Conservation (phyloP, 2,329 filamentous ascomycete species). For the Pseudofabraea citricarpa region DNA sequence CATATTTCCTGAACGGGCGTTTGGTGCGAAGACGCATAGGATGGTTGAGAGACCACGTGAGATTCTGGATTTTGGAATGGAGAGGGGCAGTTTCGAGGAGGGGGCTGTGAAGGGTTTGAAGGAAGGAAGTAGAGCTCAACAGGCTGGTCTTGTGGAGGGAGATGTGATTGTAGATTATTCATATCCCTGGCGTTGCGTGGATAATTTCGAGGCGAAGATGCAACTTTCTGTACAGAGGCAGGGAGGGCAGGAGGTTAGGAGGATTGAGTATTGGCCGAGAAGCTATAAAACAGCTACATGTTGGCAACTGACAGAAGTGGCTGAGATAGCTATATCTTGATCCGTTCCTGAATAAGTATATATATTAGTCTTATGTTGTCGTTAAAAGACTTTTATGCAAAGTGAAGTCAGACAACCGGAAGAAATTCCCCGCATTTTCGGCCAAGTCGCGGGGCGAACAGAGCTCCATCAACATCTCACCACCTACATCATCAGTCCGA, state of each 20-base stretch:
- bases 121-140: slow-evolving; percentile 15
- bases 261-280: background rate
- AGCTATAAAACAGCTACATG: background rate
- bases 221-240: slow-evolving; percentile 13
- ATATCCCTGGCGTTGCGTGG: slow-evolving; percentile 17
- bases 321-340: too few species aligned
- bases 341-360: too few species aligned
- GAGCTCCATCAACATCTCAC: background rate
- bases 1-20: slow-evolving; percentile 10
- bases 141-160: slow-evolving; percentile 18
- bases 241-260: slow-evolving; percentile 4
- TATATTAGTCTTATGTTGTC: too few species aligned
- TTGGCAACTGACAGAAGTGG: background rate
- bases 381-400: background rate
- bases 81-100: slow-evolving; percentile 13
- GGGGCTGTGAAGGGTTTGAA: slow-evolving; percentile 14
- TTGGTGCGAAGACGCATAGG: slow-evolving; percentile 12
- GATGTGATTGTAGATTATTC: slow-evolving; percentile 15
- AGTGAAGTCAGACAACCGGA: too few species aligned
- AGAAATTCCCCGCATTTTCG: background rate
- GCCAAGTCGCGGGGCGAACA: background rate
- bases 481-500: slow-evolving; percentile 1
- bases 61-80: slow-evolving; percentile 20
- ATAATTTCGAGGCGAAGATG: slow-evolving; percentile 13
- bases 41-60: slow-evolving; percentile 14